phyloP scores from a whole-genome alignment of 2,329 filamentous ascomycete species.

The Apiospora marii region DNA sequence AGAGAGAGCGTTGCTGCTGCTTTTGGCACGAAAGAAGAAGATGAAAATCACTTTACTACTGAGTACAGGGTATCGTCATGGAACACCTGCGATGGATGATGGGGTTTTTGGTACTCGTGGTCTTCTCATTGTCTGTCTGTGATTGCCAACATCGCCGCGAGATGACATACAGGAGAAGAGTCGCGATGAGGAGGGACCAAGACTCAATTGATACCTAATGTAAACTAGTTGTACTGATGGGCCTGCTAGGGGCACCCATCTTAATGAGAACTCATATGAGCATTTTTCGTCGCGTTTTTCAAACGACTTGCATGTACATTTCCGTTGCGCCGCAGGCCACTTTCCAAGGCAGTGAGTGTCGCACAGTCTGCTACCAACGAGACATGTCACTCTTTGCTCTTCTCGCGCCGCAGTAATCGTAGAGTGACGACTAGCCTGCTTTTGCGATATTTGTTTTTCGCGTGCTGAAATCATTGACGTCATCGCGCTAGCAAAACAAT shows the following conservation, averaged over 20 bases:
- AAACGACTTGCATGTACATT: background rate
- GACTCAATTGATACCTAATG: background rate
- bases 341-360: too few species aligned
- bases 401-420: background rate
- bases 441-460: background rate
- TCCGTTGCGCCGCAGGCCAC: background rate
- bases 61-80: background rate
- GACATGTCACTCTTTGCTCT: background rate
- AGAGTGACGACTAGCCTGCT: background rate
- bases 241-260: background rate
- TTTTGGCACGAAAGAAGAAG: background rate
- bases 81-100: background rate
- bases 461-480: slow-evolving; percentile 5
- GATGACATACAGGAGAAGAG: background rate
- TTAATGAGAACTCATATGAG: background rate
- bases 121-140: background rate
- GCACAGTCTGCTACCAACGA: background rate
- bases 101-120: background rate
- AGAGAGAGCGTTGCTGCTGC: background rate
- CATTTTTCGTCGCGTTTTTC: background rate
- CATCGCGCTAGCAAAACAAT: background rate
- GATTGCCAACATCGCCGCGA: background rate
- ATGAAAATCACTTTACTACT: background rate
- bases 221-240: background rate
- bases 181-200: background rate